Evolutionary conservation across 2,329 filamentous ascomycete species (phyloP), one percentile per base, ranked within the genome.

Genomic region (Tolypocladium capitatum): DNA sequence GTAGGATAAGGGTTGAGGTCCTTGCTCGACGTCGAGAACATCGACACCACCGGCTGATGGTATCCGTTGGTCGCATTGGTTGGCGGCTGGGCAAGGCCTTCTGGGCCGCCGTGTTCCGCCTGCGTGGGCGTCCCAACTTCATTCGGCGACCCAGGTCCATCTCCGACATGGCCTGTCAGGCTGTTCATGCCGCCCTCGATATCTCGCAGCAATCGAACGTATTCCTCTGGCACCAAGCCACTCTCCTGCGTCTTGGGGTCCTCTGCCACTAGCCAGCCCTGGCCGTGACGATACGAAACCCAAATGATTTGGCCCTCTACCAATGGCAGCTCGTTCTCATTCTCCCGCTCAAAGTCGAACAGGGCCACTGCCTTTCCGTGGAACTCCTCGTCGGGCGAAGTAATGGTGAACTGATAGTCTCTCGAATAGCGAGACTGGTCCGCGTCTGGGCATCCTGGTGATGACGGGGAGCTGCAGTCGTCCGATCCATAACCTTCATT

Each of bases 181-280:
- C 84, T 86, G 51, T 77, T 84, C 71, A 90, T 81, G 32, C 89
- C 91, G 20, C 90, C 90, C 63, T 96, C 89, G 48, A 97, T 96
- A 59, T 97, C 89, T 43, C 89, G 81, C 51, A 98, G 74, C 42
- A 98, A 72, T 16, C 92, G 82, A 38, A 98, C 92, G 61, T 97
- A 98, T 65, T 94, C 90, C 66, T 98, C 92, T 0, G 92, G 92
- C 2, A 98, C 92, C 33, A 98, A 74, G 1, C 92, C 92, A 59
- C 88, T 94, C 68, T 98, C 92, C 55, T 81, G 88, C 1, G 89
- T 96, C 64, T 88, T 90, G 13, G 91, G 90, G 60, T 98, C 92
- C 68, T 96, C 87, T 4, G 92, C 92, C 24, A 98, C 92, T 46
- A 98, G 75, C 92, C 92, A 98, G 48, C 92, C 92, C 67, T 97